A percentile compares a stretch with the other conserved stretches of the same genome.
phyloP scores from a whole-genome alignment of 2,329 filamentous ascomycete genomes.

The Apiospora phragmitis region DNA sequence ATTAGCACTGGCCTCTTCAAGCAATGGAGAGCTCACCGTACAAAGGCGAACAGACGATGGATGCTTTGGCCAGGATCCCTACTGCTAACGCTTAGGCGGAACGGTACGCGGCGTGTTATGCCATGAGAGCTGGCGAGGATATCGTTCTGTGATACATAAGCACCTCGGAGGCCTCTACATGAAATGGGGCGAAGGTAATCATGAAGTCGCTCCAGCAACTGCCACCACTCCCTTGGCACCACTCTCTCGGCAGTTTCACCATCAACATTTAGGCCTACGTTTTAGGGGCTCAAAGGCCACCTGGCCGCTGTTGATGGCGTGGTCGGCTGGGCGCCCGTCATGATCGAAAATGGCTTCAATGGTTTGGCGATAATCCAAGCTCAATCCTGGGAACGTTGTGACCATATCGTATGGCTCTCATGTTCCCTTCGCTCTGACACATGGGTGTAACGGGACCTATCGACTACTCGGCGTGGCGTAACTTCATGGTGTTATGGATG shows the following conservation, averaged over 20 bases:
- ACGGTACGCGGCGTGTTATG: not conserved
- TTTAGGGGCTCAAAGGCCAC: not conserved
- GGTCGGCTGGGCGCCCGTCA: not conserved
- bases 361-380: not conserved
- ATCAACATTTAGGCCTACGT: not conserved
- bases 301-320: not conserved
- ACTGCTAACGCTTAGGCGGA: not conserved
- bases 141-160: not conserved
- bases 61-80: not conserved
- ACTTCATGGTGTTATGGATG: constrained; percentile 10
- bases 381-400: not conserved
- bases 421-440: not conserved
- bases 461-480: constrained; percentile 8
- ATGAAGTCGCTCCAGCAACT: too few relatives aligned
- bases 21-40: not conserved
- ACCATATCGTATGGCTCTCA: not conserved
- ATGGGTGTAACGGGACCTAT: not conserved
- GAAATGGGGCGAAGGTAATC: too few relatives aligned
- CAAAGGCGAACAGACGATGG: not conserved
- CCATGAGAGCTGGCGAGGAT: not conserved
- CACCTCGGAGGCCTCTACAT: too few relatives aligned
- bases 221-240: too few relatives aligned
- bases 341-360: not conserved
- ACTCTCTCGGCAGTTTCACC: not conserved
- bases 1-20: not conserved